Conservation (phyloP, 208 protist species). For the Acanthamoeba sp. region DNA sequence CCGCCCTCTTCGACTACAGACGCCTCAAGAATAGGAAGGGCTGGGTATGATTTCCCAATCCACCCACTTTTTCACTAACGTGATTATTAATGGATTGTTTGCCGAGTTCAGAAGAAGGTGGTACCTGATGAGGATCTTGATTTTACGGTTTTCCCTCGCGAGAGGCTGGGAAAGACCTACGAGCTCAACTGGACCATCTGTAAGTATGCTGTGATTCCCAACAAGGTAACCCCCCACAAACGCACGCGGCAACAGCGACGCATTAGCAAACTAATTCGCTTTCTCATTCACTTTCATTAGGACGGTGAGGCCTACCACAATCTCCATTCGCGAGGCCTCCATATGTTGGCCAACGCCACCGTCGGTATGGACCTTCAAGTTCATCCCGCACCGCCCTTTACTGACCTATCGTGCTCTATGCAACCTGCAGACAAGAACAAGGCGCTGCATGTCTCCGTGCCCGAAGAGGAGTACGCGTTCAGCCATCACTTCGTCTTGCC, state of each 20-base stretch:
- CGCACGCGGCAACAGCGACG: neutral
- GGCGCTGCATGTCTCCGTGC: constrained; percentile 53
- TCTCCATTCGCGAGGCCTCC: constrained; percentile 61
- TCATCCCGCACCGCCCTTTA: no score
- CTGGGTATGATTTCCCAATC: constrained; percentile 3
- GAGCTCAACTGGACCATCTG: constrained; percentile 73
- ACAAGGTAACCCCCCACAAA: no score
- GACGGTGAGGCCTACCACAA: constrained; percentile 68
- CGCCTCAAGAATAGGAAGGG: constrained; percentile 65
- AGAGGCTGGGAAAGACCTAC: constrained; percentile 59
- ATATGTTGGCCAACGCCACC: constrained; percentile 49
- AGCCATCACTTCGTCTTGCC: constrained; percentile 67
- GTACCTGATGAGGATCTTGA: constrained; percentile 47
- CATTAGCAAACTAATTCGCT: no score
- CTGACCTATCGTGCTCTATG: no score
- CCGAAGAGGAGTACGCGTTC: constrained; percentile 55
- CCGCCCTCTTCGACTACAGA: constrained; percentile 70
- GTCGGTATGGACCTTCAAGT: no score
- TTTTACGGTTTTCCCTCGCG: constrained; percentile 49
- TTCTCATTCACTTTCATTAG: neutral
- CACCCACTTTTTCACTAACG: neutral
- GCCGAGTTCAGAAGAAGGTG: neutral
- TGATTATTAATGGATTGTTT: neutral
- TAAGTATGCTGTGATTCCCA: constrained; percentile 68
- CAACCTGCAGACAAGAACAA: constrained; percentile 51